Evolutionary conservation across 2,329 filamentous ascomycete genomes (phyloP), one percentile per base, ranked within the genome.

Genomic region (Clarireedia sp.): DNA sequence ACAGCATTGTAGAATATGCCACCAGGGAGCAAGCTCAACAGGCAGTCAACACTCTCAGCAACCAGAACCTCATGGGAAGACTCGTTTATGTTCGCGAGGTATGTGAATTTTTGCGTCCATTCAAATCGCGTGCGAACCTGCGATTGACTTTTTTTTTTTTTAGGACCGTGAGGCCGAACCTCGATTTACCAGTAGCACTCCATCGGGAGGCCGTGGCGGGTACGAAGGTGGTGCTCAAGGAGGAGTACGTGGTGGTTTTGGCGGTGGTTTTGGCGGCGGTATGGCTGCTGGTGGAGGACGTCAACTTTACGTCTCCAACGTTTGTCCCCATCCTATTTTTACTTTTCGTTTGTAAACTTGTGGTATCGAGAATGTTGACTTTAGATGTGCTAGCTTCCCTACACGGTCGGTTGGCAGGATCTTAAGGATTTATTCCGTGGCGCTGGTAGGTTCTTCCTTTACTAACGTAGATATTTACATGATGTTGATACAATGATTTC

Each of bases 1-100:
- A 3, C 64, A 96, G 90, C 80, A 99, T 99, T 89, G 94, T 99
- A 86, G 94, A 99, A 87, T 99, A 99, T 85, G 91, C 91, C 74
- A 96, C 92, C 69, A 89, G 91, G 84, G 94, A 99, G 71, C 90
- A 99, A 87, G 94, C 94, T 72, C 94, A 97, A 75, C 87, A 90
- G 74, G 94, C 94, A 70, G 94, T 99, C 77, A 86, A 89, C 74
- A 94, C 90, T 71, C 88, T 99, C 75, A 96, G 91, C 83, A 99
- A 99, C 78, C 92, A 96, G 75, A 96, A 95, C 73, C 80, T 99
- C 59, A 97, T 97, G 92, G 94, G 94, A 58, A 86, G 94, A 73
- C 87, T 99, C 67, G 90, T 99, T 72, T 99, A 99, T 73, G 94
- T 99, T 72, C 88, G 94, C 75, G 94, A 99, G 82, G 91, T 95